Evolutionary conservation across 23 red algal species (phyloP), one percentile per base, ranked within the genome.

Genomic region (Gracilaria caudata): DNA sequence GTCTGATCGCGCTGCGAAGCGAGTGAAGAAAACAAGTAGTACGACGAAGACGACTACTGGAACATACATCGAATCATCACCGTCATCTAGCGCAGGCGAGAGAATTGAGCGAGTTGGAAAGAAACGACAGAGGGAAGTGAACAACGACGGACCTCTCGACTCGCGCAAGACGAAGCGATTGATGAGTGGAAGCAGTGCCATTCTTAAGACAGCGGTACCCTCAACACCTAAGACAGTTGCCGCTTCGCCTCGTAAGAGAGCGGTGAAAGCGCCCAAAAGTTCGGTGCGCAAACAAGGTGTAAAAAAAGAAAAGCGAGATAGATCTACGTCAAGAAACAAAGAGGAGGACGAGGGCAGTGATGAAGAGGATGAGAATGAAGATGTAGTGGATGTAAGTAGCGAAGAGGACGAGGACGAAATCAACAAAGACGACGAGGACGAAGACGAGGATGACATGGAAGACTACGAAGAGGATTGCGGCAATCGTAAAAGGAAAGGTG

Each of bases 11-110:
- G 32, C 3, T 2, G 13, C 30, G 19, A 66, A 35, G 26, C 61
- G 32, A 35, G 19, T 0, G 29, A 66, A 35, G 61, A 66, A 66
- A 36, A 35, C 7, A 14, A 66, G 61, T 17, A 66, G 32, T 35
- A 19, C 61, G 30, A 66, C 61, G 36, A 33, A 35, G 19, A 66
- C 61, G 7, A 66, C 32, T 0, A 66, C 61, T 35, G 29, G 14
- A 11, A 36, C 61, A 0, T 35, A 66, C 61, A 66, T 66, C 61
- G 61, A 66, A 33, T 66, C 61, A 30, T 66, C 61, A 37, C 36
- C 61, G 32, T 35, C 61, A 13, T 66, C 61, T 16, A 66, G 32
- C 32, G 30, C 35, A 30, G 61, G 36, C 0, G 17, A 66, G 29
- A 36, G 19, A 66, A 30, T 35, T 35, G 19, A 26, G 29, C 61